These are phyloP conservation scores for Grifola frondosa DNA, from an alignment of 1,284 basidiomycete species.

Conservation along the genomic window DNA sequence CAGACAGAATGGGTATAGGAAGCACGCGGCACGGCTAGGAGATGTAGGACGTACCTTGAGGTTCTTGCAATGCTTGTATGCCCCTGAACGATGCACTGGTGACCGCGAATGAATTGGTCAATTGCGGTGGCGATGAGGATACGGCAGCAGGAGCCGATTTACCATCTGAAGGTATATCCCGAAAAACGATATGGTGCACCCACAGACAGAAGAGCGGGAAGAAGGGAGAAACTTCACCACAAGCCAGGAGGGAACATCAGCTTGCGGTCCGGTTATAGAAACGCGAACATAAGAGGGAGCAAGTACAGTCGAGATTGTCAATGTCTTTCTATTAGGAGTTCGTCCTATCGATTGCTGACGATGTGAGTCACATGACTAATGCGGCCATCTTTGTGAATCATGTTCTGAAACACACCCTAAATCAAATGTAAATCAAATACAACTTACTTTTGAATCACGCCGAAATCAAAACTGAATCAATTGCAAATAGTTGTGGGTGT, in stretches of 20 bases:
- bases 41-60: constrained; percentile 65
- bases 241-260: background rate
- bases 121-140: constrained; percentile 1
- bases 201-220: background rate
- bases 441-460: too few species aligned
- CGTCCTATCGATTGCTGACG: background rate
- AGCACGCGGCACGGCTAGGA: constrained; percentile 4
- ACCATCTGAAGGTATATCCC: constrained; percentile 11
- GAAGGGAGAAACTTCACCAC: background rate
- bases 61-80: constrained; percentile 80
- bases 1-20: constrained; percentile 6
- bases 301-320: constrained; percentile 22
- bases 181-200: constrained; percentile 5
- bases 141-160: constrained; percentile 1
- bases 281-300: constrained; percentile 1
- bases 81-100: constrained; percentile 61
- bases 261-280: background rate
- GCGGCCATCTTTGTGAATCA: too few species aligned
- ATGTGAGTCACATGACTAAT: too few species aligned
- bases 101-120: constrained; percentile 4
- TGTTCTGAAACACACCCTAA: too few species aligned
- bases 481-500: too few species aligned
- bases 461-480: too few species aligned
- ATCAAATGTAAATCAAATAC: too few species aligned
- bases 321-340: background rate